These are phyloP conservation scores for Solanum chiquidenum DNA, from an alignment of 257 asterid genomes.

Conservation along the genomic window DNA sequence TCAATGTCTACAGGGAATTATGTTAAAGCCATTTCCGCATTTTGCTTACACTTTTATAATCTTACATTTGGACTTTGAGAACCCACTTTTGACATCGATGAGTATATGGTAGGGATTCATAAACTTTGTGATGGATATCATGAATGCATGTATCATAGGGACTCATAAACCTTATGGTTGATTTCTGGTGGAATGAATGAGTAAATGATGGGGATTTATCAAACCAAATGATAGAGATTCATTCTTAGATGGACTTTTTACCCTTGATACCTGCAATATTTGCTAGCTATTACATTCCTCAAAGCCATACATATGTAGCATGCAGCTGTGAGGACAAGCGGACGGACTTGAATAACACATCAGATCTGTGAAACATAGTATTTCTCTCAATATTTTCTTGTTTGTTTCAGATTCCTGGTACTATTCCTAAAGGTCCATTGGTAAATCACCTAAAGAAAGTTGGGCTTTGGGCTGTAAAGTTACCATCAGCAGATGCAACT, in stretches of 20 bases:
- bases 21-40: no score
- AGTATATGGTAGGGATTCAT: neutral
- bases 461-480: slow-evolving; percentile 65
- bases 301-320: neutral
- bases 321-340: neutral
- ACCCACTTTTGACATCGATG: neutral
- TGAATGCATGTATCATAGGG: neutral
- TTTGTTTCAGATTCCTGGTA: slow-evolving; percentile 65
- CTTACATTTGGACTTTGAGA: neutral
- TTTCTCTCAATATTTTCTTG: neutral
- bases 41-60: no score
- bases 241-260: neutral
- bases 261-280: no score
- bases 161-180: neutral
- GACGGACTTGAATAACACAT: neutral
- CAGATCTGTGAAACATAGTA: neutral
- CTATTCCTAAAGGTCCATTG: slow-evolving; percentile 40
- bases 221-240: neutral
- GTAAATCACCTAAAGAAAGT: slow-evolving; percentile 58
- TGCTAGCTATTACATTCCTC: neutral
- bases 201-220: neutral
- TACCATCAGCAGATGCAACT: slow-evolving; percentile 74
- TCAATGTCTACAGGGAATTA: no score
- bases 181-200: neutral
- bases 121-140: neutral